These are phyloP conservation scores for Sherardia arvensis DNA, from an alignment of 257 asterid genomes.

Conservation along the genomic window DNA sequence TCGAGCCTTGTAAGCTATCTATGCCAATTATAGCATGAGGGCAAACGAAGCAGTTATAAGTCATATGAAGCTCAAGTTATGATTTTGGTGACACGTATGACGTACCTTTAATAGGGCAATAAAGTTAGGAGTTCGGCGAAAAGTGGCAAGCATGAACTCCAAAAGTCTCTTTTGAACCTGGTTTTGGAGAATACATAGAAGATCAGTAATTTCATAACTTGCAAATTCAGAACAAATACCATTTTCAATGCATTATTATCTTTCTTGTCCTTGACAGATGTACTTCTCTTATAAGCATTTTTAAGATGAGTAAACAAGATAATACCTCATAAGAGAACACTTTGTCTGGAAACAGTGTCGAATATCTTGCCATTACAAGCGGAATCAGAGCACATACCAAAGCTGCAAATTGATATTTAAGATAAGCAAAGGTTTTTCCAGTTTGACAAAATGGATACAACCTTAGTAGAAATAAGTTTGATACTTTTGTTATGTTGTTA, in stretches of 20 bases:
- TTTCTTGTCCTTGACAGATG: not conserved
- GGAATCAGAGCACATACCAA: constrained; percentile 79
- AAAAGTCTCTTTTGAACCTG: constrained; percentile 82
- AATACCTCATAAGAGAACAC: constrained; percentile 67
- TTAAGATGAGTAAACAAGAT: not conserved
- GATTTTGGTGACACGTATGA: constrained; percentile 22
- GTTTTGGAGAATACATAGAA: constrained; percentile 8
- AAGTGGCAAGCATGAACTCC: constrained; percentile 83
- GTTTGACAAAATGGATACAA: not conserved
- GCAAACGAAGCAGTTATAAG: no score
- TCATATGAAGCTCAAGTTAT: not conserved
- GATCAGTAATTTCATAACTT: not conserved
- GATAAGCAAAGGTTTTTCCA: not conserved
- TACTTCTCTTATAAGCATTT: not conserved
- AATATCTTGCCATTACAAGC: constrained; percentile 67
- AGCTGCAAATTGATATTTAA: constrained; percentile 33
- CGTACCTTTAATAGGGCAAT: constrained; percentile 82
- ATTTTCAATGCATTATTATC: not conserved
- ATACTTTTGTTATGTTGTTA: constrained; percentile 5
- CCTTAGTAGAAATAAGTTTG: not conserved
- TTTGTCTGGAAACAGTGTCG: constrained; percentile 78
- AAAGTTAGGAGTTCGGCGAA: constrained; percentile 69
- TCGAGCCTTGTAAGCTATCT: not conserved
- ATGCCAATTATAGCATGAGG: not conserved
- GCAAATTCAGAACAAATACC: not conserved